Conservation (phyloP, 176 grass and related monocot species). For the Ensete ventricosum region DNA sequence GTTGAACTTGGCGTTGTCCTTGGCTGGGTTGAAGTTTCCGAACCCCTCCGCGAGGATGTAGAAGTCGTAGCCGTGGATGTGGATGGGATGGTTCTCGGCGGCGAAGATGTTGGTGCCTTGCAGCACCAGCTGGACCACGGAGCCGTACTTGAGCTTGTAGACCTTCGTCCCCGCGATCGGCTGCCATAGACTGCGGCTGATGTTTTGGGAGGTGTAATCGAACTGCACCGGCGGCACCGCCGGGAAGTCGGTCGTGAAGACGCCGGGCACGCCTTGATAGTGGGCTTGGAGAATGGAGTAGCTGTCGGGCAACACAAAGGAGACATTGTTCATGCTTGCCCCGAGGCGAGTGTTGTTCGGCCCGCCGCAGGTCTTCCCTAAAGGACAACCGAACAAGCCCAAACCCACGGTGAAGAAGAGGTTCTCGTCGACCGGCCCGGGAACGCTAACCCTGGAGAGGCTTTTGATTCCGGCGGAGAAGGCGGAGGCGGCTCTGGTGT, state of each 20-base stretch:
- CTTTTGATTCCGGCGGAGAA: conserved; percentile 47
- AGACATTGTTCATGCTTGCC: conserved; percentile 15
- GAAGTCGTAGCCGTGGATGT: conserved; percentile 74
- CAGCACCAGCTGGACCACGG: conserved; percentile 59
- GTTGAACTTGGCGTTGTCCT: conserved; percentile 64
- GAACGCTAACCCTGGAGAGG: conserved; percentile 34
- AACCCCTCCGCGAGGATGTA: conserved; percentile 60
- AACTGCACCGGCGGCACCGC: conserved; percentile 42
- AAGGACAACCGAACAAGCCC: conserved; percentile 24
- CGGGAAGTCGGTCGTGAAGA: conserved; percentile 16
- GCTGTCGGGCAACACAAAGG: not conserved
- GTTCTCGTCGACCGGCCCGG: conserved; percentile 44
- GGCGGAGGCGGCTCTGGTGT: conserved; percentile 42
- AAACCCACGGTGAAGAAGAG: conserved; percentile 71
- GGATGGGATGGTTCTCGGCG: conserved; percentile 66
- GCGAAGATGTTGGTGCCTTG: conserved; percentile 71
- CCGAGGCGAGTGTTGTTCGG: conserved; percentile 2
- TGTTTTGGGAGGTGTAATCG: conserved; percentile 57
- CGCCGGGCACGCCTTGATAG: not conserved
- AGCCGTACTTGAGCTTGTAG: conserved; percentile 54
- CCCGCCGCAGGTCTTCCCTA: not conserved
- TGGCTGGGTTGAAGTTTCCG: conserved; percentile 53
- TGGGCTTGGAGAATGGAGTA: not conserved
- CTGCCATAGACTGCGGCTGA: conserved; percentile 37
- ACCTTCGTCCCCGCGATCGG: conserved; percentile 46